Evolutionary conservation across 129 eudicot species (phyloP), one percentile per base, ranked within the genome.

Genomic region (Tagetes patula): DNA sequence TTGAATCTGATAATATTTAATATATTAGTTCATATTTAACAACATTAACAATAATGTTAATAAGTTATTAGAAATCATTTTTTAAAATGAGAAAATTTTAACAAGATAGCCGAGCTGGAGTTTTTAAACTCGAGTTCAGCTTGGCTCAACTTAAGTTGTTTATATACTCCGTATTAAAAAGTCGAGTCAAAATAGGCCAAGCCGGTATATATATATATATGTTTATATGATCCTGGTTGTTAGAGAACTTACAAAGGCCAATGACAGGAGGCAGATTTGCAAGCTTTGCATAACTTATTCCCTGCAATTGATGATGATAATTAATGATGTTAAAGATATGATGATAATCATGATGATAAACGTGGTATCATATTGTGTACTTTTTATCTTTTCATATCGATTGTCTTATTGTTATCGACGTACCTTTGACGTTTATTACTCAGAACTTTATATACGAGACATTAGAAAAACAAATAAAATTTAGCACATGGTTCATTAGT

Each of bases 221-320:
- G 27, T 20, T 20, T 20, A 20, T 20, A 20, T 20, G 27, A 20
- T 20, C 27, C 27, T 20, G 27, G 27, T 20, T 20, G 27, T 20
- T 20, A 20, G 3, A 2, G 7, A 34, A 82, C 98, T 89, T 79
- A 92, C 98, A 92, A 34, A 92, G 79, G 7, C 98, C 96, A 56
- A 89, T 77, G 27, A 89, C 88, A 9, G 96, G 98, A 63, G 96
- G 96, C 82, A 92, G 75, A 70, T 89, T 85, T 78, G 98, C 98
- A 67, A 92, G 96, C 75, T 92, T 92, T 33, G 96, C 98, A 84
- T 92, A 92, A 72, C 98, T 92, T 33, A 92, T 92, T 5, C 98
- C 98, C 95, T 92, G 87, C 70, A 75, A n/a, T 49, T 11, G 33
- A 55, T n/a, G 0, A 10, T 14, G 3, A 52, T 52, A 20, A 36